Evolutionary conservation across 1,284 basidiomycete genomes (phyloP).

Genomic region (Polyporus tsugae): DNA sequence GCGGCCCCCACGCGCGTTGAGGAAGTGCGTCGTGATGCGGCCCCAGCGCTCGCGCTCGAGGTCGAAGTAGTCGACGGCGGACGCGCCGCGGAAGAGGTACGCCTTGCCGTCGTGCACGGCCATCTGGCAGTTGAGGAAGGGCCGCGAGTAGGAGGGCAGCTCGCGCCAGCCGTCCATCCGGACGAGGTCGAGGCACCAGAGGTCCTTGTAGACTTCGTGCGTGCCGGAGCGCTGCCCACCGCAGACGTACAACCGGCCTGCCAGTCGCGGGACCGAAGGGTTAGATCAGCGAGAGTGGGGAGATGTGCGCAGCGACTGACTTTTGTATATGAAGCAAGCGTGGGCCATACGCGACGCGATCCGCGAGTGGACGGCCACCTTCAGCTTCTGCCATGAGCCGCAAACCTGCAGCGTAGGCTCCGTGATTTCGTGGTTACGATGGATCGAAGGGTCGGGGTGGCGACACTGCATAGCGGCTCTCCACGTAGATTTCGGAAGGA

Average conservation of each 20-base stretch:
- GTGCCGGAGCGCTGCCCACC: conserved; percentile 44
- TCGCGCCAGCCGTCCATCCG: conserved; percentile 43
- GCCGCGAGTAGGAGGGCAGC: conserved; percentile 39
- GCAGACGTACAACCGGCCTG: conserved; percentile 41
- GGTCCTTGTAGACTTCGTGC: conserved; percentile 41
- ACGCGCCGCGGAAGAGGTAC: conserved; percentile 43
- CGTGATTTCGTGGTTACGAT: conserved; percentile 21
- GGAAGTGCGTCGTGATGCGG: conserved; percentile 41
- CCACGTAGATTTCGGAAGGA: conserved; percentile 15
- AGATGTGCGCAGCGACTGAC: conserved; percentile 12
- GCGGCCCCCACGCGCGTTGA: conserved; percentile 25
- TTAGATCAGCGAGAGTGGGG: neutral
- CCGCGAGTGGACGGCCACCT: conserved; percentile 27
- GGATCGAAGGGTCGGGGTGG: conserved; percentile 36
- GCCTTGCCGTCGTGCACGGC: conserved; percentile 43
- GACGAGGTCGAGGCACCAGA: conserved; percentile 45
- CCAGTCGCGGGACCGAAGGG: conserved; percentile 32
- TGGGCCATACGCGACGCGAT: conserved; percentile 35
- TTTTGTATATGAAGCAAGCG: conserved; percentile 37
- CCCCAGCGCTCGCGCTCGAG: conserved; percentile 43
- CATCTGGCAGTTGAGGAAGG: conserved; percentile 38
- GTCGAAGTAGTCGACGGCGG: conserved; percentile 44
- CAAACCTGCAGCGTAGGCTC: conserved; percentile 34
- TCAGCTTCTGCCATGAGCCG: conserved; percentile 39
- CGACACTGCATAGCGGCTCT: conserved; percentile 15